Conservation (phyloP, 768 basidiomycete species). For the Leccinum sublutescens region DNA sequence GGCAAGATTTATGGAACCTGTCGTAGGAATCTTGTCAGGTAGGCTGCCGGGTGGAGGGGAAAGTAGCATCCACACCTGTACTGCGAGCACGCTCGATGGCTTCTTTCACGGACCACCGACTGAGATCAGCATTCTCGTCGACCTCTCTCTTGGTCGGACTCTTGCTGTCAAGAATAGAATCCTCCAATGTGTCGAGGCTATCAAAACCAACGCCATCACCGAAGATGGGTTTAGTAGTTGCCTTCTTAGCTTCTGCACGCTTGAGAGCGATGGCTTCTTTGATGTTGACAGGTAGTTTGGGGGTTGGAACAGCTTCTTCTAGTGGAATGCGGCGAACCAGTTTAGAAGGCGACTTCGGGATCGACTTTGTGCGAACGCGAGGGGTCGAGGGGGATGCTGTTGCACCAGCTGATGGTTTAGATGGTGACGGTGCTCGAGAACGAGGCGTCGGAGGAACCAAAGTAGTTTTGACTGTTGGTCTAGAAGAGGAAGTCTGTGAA, state of each 20-base stretch:
- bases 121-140: conserved; percentile 46
- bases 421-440: conserved; percentile 31
- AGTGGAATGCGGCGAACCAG: conserved; percentile 22
- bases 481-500: conserved; percentile 36
- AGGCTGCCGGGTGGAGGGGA: conserved; percentile 39
- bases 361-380: conserved; percentile 37
- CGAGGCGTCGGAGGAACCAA: conserved; percentile 30
- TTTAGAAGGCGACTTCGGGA: conserved; percentile 36
- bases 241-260: conserved; percentile 76
- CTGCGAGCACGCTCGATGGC: conserved; percentile 75
- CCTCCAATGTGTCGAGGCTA: conserved; percentile 45
- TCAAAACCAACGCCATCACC: conserved; percentile 31
- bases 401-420: conserved; percentile 29
- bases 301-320: conserved; percentile 27
- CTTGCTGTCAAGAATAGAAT: conserved; percentile 38
- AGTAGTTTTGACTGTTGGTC: conserved; percentile 30
- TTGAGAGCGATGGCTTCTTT: conserved; percentile 79
- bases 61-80: conserved; percentile 55
- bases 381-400: conserved; percentile 28
- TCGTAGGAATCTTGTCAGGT: conserved; percentile 42
- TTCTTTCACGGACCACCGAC: conserved; percentile 67
- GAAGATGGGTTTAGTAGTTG: conserved; percentile 25
- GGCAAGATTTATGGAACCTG: conserved; percentile 75
- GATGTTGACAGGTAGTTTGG: conserved; percentile 46
- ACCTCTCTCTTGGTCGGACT: conserved; percentile 37